phyloP scores from a whole-genome alignment of 352 stramenopile genomes.

The Globisporangium radiosum region DNA sequence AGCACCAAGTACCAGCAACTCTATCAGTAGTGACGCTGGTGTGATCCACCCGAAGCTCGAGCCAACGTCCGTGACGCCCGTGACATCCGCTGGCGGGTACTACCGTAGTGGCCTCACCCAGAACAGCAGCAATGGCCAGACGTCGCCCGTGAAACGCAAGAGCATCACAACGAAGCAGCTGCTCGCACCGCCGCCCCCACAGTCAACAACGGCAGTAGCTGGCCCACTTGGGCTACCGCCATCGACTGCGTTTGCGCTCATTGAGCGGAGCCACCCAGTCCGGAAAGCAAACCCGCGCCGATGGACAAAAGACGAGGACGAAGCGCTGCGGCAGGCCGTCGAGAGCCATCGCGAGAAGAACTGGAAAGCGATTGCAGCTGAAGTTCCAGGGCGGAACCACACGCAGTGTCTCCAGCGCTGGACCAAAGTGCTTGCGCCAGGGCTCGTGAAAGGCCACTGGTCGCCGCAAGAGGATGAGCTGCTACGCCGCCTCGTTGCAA shows the following conservation, averaged over 20 bases:
- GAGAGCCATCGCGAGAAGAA: conserved; percentile 87
- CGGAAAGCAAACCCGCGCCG: conserved; percentile 71
- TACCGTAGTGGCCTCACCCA: conserved; percentile 25
- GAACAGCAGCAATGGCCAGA: conserved; percentile 19
- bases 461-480: conserved; percentile 86
- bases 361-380: conserved; percentile 89
- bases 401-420: conserved; percentile 89
- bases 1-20: background rate
- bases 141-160: conserved; percentile 69
- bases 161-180: conserved; percentile 74
- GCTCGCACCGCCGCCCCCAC: conserved; percentile 14
- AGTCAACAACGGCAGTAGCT: background rate
- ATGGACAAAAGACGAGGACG: conserved; percentile 88
- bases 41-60: conserved; percentile 13
- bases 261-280: conserved; percentile 25
- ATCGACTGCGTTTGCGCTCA: conserved; percentile 12
- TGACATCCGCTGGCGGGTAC: conserved; percentile 16
- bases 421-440: conserved; percentile 86
- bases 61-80: conserved; percentile 32
- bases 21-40: background rate
- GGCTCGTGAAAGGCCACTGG: conserved; percentile 89
- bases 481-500: conserved; percentile 63
- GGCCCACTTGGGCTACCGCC: conserved; percentile 13
- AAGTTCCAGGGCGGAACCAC: conserved; percentile 85
- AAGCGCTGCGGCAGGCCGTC: conserved; percentile 77